Base-by-base conservation (phyloP, 2,329 filamentous ascomycete genomes). In the Hypoxylon sp. region DNA sequence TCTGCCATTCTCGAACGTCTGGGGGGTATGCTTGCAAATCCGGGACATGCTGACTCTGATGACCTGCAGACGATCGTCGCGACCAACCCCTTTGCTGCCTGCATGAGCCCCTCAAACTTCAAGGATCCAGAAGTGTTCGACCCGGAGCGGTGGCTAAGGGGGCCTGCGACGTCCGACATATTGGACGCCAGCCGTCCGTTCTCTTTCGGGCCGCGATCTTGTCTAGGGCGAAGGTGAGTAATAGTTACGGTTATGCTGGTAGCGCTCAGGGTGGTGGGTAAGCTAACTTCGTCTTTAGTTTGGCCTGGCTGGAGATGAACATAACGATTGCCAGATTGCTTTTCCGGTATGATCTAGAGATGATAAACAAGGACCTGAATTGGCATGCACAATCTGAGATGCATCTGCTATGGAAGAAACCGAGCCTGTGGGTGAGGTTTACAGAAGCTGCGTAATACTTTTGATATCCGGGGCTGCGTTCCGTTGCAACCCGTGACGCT, bases 321-420 rank as follows among this genome's bases (percentile, higher is more conserved):
- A 24, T 24, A 30, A 48, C 24, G 9, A 24, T 60, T 40, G 56
- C 49, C 22, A 60, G 53, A 40, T 12, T 74, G 3, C 42, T 71
- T 9, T 75, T 59, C 60, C 65, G 49, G 16, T 72, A 70, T 54
- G 69, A 73, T 12, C 11, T 73, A 20, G 61, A 70, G 16, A 51
- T 73, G 2, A 30, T 66, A 11, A 58, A 72, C 30, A 7, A 33
- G 22, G 53, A 48, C 2, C 14, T 74, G 11, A 70, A 75, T 32
- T 74, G 72, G 73, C 70, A 71, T 9, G 48, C 58, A 3, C 65
- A 72, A 20, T 70, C 71, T 20, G 20, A 62, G 12, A 72, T 73
- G 70, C 64, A 72, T 28, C 68, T 61, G 14, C 36, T 73, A 20
- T 75, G 72, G 72, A 42, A 61, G 36, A 73, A 72, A 48, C 72